Percentiles rank a stretch among this genome's conserved stretches.
These are phyloP conservation scores for Tuber calosporum DNA, from an alignment of 495 filamentous ascomycete species.

Conservation along the genomic window DNA sequence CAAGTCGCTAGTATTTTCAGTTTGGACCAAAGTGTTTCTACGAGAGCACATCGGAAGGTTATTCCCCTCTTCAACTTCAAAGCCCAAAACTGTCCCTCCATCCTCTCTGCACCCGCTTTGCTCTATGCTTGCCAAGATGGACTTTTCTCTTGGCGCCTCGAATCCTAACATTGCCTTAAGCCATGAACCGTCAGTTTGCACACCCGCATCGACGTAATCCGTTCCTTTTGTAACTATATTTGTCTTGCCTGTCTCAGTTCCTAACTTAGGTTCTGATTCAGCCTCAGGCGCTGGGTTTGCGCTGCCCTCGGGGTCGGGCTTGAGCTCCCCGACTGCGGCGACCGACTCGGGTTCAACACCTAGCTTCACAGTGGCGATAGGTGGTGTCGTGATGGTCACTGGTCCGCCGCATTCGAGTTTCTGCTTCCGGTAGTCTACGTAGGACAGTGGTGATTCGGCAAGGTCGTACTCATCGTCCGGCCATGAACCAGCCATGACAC, in stretches of 20 bases:
- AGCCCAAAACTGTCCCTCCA: background rate
- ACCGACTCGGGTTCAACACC: background rate
- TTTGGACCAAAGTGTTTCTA: conserved; percentile 3
- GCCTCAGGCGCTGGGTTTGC: background rate
- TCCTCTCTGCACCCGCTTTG: background rate
- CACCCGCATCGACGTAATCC: background rate
- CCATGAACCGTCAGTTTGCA: conserved; percentile 4
- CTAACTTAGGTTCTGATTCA: background rate
- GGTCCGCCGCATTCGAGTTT: conserved; percentile 12
- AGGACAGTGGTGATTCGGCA: conserved; percentile 24
- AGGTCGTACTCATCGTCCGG: conserved; percentile 35
- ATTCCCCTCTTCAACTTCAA: background rate
- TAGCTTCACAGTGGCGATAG: background rate
- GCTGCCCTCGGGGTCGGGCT: background rate
- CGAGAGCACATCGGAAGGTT: background rate
- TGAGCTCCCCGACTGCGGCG: background rate
- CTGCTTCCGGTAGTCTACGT: conserved; percentile 28
- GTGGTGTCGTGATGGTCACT: background rate
- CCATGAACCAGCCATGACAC: conserved; percentile 30
- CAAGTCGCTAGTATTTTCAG: background rate
- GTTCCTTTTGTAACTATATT: background rate
- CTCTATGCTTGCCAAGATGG: background rate
- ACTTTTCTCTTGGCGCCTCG: background rate
- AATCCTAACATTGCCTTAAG: background rate
- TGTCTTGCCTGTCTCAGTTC: background rate